phyloP scores from a whole-genome alignment of 495 filamentous ascomycete genomes.

The Aspergillus sclerotiicarbonarius region DNA sequence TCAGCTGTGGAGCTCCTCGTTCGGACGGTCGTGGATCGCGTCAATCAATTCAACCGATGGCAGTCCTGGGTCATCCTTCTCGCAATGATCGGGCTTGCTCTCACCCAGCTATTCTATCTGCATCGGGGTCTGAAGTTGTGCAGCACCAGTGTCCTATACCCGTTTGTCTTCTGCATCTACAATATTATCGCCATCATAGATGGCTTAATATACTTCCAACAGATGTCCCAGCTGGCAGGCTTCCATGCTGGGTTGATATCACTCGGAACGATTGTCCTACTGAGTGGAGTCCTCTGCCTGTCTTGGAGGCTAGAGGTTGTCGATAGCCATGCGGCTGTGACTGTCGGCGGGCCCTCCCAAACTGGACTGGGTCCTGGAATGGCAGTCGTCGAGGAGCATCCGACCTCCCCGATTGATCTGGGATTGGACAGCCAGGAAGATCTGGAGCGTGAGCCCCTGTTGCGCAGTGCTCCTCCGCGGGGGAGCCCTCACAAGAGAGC shows the following conservation, averaged over 20 bases:
- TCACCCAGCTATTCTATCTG: slow-evolving; percentile 92
- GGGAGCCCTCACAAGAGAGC: slow-evolving; percentile 30
- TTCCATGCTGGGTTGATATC: slow-evolving; percentile 81
- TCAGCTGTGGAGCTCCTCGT: slow-evolving; percentile 96
- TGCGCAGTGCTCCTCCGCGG: slow-evolving; percentile 23
- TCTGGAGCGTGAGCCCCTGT: slow-evolving; percentile 41
- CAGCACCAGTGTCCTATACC: slow-evolving; percentile 95
- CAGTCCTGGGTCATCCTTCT: slow-evolving; percentile 94
- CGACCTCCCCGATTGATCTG: slow-evolving; percentile 21
- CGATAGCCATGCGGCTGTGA: slow-evolving; percentile 51
- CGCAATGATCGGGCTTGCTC: slow-evolving; percentile 74
- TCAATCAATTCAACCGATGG: slow-evolving; percentile 96
- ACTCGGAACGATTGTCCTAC: slow-evolving; percentile 80
- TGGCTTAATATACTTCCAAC: slow-evolving; percentile 93
- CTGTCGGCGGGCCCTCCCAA: slow-evolving; percentile 38
- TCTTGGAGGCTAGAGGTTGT: slow-evolving; percentile 89
- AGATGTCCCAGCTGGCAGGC: slow-evolving; percentile 72
- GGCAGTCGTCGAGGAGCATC: slow-evolving; percentile 41
- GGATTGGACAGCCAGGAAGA: slow-evolving; percentile 34
- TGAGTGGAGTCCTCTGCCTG: slow-evolving; percentile 84
- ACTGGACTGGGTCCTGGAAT: slow-evolving; percentile 45
- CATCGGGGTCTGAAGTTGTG: slow-evolving; percentile 91
- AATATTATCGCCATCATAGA: slow-evolving; percentile 99
- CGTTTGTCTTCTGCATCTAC: slow-evolving; percentile 98
- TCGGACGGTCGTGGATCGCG: slow-evolving; percentile 78